Evolutionary conservation across 257 asterid species (phyloP), one percentile per base, ranked within the genome.

Genomic region (Solanum arcanum): DNA sequence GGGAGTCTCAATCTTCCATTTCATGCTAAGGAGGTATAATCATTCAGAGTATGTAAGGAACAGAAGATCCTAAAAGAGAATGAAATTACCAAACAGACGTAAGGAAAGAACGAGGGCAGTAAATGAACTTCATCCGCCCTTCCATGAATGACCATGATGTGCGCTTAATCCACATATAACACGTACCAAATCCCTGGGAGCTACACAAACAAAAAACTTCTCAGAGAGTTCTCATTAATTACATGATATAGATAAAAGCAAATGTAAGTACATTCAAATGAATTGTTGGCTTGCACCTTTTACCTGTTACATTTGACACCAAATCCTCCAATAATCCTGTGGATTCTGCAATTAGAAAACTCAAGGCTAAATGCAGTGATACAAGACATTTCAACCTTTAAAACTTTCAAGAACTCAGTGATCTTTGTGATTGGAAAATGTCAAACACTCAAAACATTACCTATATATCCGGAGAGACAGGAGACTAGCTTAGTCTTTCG

Each of bases 261-360:
- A 68, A 68, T 27, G 33, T 12, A 68, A 68, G 18, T 3, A 68
- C 21, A 68, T 27, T 25, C 75, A 68, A 21, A 13, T 68, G 75
- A 68, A 68, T 27, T 68, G 75, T 68, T 68, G 75, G 75, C 11
- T 0, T 68, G 75, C 33, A 35, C 10, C 74, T 35, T 83, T 83
- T 83, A 31, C 86, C 39, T 14, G 75, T 35, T 20, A 59, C 74
- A 33, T 33, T 83, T 33, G 76, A 35, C 76, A 60, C 52, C 86
- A 83, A 60, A n/a, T 44, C 76, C 90, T 91, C 92, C 91, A 94
- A 92, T 91, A 95, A 95, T 94, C 93, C 88, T 1, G 93, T 91
- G 82, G 92, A 87, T 80, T 87, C 94, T 12, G 97, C 91, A 33
- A 95, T 92, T 7, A 97, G 98, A 6, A 98, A 95, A 91, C 93